Evolutionary conservation across 164 flowering plant species (phyloP).

Genomic region (Buxus sempervirens): DNA sequence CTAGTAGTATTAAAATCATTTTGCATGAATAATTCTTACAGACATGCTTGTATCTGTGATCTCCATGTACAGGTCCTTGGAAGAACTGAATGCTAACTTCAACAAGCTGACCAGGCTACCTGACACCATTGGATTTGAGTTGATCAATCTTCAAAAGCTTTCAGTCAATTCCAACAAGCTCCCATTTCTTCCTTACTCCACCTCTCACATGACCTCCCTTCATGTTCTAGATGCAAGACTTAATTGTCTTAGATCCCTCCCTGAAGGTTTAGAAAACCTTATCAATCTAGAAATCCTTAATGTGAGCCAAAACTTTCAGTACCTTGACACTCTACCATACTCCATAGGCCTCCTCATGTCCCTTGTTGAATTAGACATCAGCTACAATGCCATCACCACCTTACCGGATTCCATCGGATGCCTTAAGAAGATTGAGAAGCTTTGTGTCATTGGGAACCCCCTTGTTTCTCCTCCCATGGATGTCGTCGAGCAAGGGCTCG

Average conservation of each 20-base stretch:
- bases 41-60: too few relatives aligned
- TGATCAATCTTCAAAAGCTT: constrained; percentile 63
- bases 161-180: constrained; percentile 88
- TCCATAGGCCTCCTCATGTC: constrained; percentile 80
- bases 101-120: constrained; percentile 74
- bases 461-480: constrained; percentile 71
- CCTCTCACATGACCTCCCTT: constrained; percentile 58
- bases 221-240: constrained; percentile 74
- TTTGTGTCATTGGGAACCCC: constrained; percentile 78
- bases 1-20: too few relatives aligned
- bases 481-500: constrained; percentile 55
- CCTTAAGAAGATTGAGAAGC: constrained; percentile 59
- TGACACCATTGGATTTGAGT: constrained; percentile 76
- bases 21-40: too few relatives aligned
- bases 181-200: constrained; percentile 55
- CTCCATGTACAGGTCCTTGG: constrained; percentile 66
- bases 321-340: constrained; percentile 62
- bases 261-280: constrained; percentile 79
- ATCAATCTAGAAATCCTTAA: constrained; percentile 70
- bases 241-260: constrained; percentile 74
- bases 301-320: constrained; percentile 88
- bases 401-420: constrained; percentile 76
- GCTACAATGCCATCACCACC: constrained; percentile 66
- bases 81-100: constrained; percentile 90
- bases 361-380: constrained; percentile 69